These are phyloP conservation scores for Dothiorella sarmentorum DNA, from an alignment of 2,329 filamentous ascomycete genomes.

Conservation along the genomic window DNA sequence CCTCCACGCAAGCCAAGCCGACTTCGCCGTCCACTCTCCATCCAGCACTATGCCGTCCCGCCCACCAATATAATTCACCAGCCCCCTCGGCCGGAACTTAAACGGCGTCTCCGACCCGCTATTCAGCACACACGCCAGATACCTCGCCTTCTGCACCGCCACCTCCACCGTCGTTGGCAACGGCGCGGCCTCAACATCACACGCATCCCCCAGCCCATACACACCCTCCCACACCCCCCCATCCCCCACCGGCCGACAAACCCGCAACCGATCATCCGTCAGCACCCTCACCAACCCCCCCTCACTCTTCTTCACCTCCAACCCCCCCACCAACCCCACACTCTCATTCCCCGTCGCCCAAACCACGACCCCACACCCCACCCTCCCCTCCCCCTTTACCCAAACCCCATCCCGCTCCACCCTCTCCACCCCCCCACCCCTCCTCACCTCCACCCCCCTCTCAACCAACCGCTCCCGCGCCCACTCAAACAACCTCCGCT, in stretches of 20 bases:
- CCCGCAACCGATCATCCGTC: constrained; percentile 33
- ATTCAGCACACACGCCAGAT: constrained; percentile 32
- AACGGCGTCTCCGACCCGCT: constrained; percentile 49
- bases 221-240: constrained; percentile 11
- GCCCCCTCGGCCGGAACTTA: constrained; percentile 37
- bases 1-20: constrained; percentile 46
- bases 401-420: constrained; percentile 35
- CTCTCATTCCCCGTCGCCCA: constrained; percentile 41
- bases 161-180: constrained; percentile 39
- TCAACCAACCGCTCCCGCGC: constrained; percentile 37
- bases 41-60: constrained; percentile 43
- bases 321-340: constrained; percentile 31
- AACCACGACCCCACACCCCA: constrained; percentile 38
- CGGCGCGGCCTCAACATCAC: constrained; percentile 37
- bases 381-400: constrained; percentile 35
- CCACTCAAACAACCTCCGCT: constrained; percentile 41
- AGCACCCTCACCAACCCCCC: constrained; percentile 35
- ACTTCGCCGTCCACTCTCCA: constrained; percentile 40
- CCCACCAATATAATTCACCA: constrained; percentile 42
- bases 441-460: constrained; percentile 39
- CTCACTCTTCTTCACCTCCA: constrained; percentile 33
- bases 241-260: constrained; percentile 27
- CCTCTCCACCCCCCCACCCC: constrained; percentile 36
- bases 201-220: constrained; percentile 38
- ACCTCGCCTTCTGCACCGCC: constrained; percentile 39